Conservation (phyloP, 2,329 filamentous ascomycete species). For the Ophiostoma tasmaniense region DNA sequence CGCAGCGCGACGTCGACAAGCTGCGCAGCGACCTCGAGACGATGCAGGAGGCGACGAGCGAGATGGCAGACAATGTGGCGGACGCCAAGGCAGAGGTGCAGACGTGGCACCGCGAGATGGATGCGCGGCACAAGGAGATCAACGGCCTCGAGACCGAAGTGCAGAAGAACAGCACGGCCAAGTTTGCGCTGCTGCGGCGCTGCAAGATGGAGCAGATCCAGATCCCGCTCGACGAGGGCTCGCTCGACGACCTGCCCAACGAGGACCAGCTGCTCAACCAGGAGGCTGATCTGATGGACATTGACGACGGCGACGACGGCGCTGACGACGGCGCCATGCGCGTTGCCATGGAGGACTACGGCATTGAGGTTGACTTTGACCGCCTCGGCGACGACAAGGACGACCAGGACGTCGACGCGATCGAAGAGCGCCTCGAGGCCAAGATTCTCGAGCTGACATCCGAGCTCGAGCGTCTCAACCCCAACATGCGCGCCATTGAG, state of each 20-base stretch:
- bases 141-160: slow-evolving; percentile 73
- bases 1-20: slow-evolving; percentile 68
- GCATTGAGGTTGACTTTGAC: slow-evolving; percentile 82
- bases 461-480: slow-evolving; percentile 88
- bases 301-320: slow-evolving; percentile 63
- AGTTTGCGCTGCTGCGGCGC: slow-evolving; percentile 75
- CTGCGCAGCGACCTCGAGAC: slow-evolving; percentile 64
- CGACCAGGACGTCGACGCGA: slow-evolving; percentile 43
- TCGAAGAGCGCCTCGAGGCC: slow-evolving; percentile 70
- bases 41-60: slow-evolving; percentile 56
- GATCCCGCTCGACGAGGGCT: slow-evolving; percentile 67
- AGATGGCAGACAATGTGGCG: slow-evolving; percentile 67
- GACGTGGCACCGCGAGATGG: slow-evolving; percentile 76
- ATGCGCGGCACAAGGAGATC: slow-evolving; percentile 63
- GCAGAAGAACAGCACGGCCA: slow-evolving; percentile 73
- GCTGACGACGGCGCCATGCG: slow-evolving; percentile 63
- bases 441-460: slow-evolving; percentile 64
- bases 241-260: slow-evolving; percentile 77
- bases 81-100: slow-evolving; percentile 72
- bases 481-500: slow-evolving; percentile 93
- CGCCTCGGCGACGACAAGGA: slow-evolving; percentile 73
- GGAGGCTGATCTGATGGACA: slow-evolving; percentile 87
- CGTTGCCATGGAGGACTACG: slow-evolving; percentile 73
- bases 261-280: slow-evolving; percentile 69
- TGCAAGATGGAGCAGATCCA: slow-evolving; percentile 92